Conservation (phyloP, 2,329 filamentous ascomycete genomes). For the Fusarium miscanthi region DNA sequence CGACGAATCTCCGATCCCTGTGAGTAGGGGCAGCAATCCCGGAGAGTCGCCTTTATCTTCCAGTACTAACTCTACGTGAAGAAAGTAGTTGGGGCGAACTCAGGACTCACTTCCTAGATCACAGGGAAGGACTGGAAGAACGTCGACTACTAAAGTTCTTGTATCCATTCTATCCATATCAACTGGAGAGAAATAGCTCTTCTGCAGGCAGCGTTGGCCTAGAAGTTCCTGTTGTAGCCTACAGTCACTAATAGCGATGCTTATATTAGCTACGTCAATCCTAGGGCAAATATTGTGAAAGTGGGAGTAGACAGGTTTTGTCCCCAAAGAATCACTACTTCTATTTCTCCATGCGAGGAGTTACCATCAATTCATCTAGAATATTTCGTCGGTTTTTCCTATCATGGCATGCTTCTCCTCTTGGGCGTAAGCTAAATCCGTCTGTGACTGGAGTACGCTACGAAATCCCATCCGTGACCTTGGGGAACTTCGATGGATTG, state of each 20-base stretch:
- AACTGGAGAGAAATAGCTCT: background rate
- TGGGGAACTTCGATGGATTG: background rate
- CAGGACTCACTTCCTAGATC: fast-evolving
- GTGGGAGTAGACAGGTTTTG: fast-evolving
- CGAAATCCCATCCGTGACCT: fast-evolving
- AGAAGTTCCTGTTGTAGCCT: background rate
- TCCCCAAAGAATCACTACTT: fast-evolving
- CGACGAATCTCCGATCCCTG: background rate
- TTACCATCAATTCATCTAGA: background rate
- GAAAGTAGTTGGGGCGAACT: fast-evolving
- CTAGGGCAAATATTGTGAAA: background rate
- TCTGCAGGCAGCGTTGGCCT: fast-evolving
- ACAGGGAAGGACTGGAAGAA: fast-evolving
- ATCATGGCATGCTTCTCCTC: fast-evolving
- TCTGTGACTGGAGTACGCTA: too few relatives aligned
- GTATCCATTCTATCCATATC: background rate
- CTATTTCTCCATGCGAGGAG: too few relatives aligned
- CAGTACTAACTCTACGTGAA: background rate
- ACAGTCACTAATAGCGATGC: fast-evolving
- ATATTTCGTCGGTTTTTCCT: fast-evolving
- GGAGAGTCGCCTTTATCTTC: background rate
- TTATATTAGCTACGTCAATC: background rate
- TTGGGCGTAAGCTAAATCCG: fast-evolving
- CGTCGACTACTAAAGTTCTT: background rate
- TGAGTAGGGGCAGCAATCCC: background rate